Evolutionary conservation across 2,329 filamentous ascomycete genomes (phyloP).

Genomic region (Fusarium virguliforme): DNA sequence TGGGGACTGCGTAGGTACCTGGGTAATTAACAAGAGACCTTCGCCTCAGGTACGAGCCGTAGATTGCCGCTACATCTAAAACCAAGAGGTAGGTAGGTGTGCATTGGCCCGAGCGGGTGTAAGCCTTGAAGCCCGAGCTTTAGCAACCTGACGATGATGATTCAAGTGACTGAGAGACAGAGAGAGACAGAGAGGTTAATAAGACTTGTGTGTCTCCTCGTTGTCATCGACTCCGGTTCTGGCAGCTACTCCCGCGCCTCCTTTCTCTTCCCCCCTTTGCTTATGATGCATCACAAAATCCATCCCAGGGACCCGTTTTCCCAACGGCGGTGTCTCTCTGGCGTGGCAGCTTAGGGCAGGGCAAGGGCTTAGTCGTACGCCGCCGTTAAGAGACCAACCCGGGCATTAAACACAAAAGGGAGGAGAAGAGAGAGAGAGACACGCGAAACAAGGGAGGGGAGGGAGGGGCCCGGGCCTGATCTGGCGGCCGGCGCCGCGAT

Average conservation of each 20-base stretch:
- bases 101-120: conserved; percentile 29
- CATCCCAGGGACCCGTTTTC: conserved; percentile 41
- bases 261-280: neutral
- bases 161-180: neutral
- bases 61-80: conserved; percentile 19
- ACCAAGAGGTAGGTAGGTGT: conserved; percentile 4
- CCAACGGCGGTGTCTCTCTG: conserved; percentile 14
- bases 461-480: neutral
- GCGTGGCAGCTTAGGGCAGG: conserved; percentile 33
- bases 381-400: conserved; percentile 6
- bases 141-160: conserved; percentile 6
- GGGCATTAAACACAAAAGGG: neutral
- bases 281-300: conserved; percentile 22
- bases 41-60: conserved; percentile 31
- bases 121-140: conserved; percentile 19
- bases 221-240: neutral
- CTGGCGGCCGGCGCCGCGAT: conserved; percentile 5
- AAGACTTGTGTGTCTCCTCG: neutral
- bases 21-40: conserved; percentile 10
- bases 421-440: too few relatives aligned
- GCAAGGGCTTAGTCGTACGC: conserved; percentile 21
- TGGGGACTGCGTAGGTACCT: neutral
- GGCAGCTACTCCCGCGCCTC: conserved; percentile 6
- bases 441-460: conserved; percentile 1
- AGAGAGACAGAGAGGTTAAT: neutral